Base-by-base conservation (phyloP, 1,284 basidiomycete genomes). In the Ustilago curta region DNA sequence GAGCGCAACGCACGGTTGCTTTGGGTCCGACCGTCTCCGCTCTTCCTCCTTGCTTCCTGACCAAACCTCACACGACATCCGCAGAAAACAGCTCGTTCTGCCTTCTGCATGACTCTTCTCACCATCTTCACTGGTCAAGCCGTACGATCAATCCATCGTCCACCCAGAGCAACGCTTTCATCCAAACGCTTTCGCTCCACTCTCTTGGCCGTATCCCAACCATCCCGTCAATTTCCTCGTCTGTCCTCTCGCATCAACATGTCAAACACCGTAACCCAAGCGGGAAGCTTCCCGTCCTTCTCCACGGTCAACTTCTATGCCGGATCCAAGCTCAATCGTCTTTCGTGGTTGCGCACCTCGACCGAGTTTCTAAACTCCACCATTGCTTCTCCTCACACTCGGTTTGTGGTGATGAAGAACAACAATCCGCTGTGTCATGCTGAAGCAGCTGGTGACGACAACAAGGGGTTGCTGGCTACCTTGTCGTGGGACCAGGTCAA, bases 321-420 rank as follows among this genome's bases (percentile, higher is more conserved):
- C 8, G 82, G 82, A 12, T 56, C 55, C 51, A 67, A 70, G 53
- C 76, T 85, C 43, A 80, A 82, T 40, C 78, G 83, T 27, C 77
- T 82, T 19, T 83, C 82, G 6, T 85, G 83, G 83, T 61, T 85
- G 21, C 75, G 84, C 8, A 80, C 78, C 21, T 77, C 78, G 50
- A 55, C 72, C 31, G 67, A 64, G 9, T 86, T 86, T 70, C 74
- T 86, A 59, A 80, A 85, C 47, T 74, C 74, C 4, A 82, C 85
- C 9, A 71, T 85, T 21, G 60, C 59, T 4, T 81, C 79, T 19
- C 59, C 79, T 19, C 62, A 76, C 4, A 77, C 85, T 4, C 69
- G 74, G 8, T 85, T 86, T 53, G 54, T 86, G 43, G 48, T 85
- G 4, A 67, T 85, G 55, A 78, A 84, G 59, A 40, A 72, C 47